Percentiles rank a stretch among this genome's conserved stretches.
Conservation (phyloP, 805 yeast species). For the Metschnikowia chrysomelidarum region DNA sequence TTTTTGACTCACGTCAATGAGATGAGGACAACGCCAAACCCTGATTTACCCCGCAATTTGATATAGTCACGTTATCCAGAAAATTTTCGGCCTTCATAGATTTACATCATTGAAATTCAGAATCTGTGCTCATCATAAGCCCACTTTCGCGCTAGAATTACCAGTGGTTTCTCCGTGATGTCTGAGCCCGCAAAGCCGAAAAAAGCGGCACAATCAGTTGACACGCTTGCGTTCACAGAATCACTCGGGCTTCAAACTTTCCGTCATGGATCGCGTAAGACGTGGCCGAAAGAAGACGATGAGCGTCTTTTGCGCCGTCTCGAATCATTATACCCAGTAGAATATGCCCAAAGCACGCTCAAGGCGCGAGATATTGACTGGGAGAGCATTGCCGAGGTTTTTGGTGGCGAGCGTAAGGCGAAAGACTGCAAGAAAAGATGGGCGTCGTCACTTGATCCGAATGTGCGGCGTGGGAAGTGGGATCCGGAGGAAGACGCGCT, state of each 20-base stretch:
- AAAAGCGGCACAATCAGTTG: slow-evolving; percentile 26
- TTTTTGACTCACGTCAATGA: too few species aligned
- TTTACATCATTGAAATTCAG: too few species aligned
- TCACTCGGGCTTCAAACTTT: slow-evolving; percentile 74
- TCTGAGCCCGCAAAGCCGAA: too few species aligned
- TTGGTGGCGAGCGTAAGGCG: slow-evolving; percentile 53
- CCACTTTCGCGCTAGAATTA: too few species aligned
- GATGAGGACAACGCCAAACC: too few species aligned
- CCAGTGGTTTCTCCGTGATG: too few species aligned
- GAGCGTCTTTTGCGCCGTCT: slow-evolving; percentile 44
- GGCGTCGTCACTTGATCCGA: slow-evolving; percentile 83
- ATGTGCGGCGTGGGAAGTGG: slow-evolving; percentile 82
- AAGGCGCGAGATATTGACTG: slow-evolving; percentile 52
- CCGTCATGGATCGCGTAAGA: slow-evolving; percentile 56
- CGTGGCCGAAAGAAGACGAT: slow-evolving; percentile 83
- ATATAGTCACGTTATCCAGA: too few species aligned
- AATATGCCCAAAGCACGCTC: slow-evolving; percentile 20
- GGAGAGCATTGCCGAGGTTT: slow-evolving; percentile 52
- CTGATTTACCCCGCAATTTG: too few species aligned
- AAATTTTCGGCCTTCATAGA: too few species aligned
- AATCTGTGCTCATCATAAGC: too few species aligned
- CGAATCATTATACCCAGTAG: slow-evolving; percentile 29
- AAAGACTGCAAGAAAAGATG: slow-evolving; percentile 88
- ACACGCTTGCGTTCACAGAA: slow-evolving; percentile 61
- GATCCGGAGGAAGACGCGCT: slow-evolving; percentile 72